Base-by-base conservation (phyloP, 257 asterid genomes). In the Rhazya stricta region DNA sequence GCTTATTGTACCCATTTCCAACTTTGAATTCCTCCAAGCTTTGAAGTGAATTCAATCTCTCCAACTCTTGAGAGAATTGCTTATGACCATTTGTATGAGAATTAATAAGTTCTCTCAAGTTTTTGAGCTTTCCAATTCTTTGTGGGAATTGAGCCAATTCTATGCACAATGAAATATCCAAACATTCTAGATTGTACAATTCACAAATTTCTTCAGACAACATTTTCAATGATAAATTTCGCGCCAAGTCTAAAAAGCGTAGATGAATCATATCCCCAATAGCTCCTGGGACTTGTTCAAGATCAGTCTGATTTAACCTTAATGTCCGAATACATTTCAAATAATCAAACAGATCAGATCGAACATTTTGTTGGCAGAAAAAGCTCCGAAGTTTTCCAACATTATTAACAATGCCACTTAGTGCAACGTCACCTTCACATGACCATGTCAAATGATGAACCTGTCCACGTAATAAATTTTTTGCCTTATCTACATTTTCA, bases 91-190 rank as follows among this genome's bases (percentile, higher is more conserved):
- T n/a, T n/a, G n/a, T n/a, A n/a, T n/a, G n/a, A n/a, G n/a, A n/a
- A n/a, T n/a, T n/a, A n/a, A n/a, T n/a, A n/a, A n/a, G n/a, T n/a
- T n/a, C n/a, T n/a, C n/a, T n/a, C n/a, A n/a, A n/a, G n/a, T n/a
- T 50, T 50, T 50, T 21, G 19, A 3, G 56, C 19, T 10, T 50
- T 50, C 56, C 56, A n/a, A n/a, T n/a, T n/a, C n/a, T n/a, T n/a
- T n/a, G n/a, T 36, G 84, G 84, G 45, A 81, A 70, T 69, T 42
- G 76, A 19, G 32, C 43, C 53, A 81, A 56, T 65, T 60, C 27
- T 34, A 16, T 7, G 37, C 83, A 75, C 9, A 21, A 18, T 8
- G 67, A 19, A 11, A 80, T 50, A 23, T 66, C 56, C 69, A 80
- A 36, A 9, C 74, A 75, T 66, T 80, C 71, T 75, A 80, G 29